Conservation (phyloP, 1,139 yeast genomes). For the Diutina scorzettiae region DNA sequence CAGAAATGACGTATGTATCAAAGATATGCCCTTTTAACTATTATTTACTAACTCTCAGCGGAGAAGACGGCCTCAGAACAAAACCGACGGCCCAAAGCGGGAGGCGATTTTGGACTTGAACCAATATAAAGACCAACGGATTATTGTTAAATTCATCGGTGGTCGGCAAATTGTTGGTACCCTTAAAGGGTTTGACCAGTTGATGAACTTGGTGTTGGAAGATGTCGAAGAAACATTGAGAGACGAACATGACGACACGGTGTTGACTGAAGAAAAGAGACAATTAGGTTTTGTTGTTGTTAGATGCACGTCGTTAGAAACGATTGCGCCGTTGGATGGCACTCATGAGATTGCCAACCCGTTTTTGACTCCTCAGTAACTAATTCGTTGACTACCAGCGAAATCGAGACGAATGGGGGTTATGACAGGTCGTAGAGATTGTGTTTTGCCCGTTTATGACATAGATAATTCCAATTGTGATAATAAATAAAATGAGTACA, state of each 20-base stretch:
- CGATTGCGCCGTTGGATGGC: slow-evolving; percentile 80
- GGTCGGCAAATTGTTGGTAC: slow-evolving; percentile 72
- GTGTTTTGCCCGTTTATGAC: no score
- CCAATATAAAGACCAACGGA: slow-evolving; percentile 60
- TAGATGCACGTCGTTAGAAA: slow-evolving; percentile 73
- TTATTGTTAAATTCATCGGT: slow-evolving; percentile 77
- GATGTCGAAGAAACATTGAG: slow-evolving; percentile 62
- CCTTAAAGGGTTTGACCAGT: slow-evolving; percentile 81
- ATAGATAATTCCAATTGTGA: no score
- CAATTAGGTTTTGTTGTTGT: slow-evolving; percentile 57
- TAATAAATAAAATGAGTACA: no score
- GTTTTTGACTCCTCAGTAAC: slow-evolving; percentile 15
- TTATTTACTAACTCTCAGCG: slow-evolving; percentile 7
- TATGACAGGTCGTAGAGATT: no score
- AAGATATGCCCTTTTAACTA: slow-evolving; percentile 6
- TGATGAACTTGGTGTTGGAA: slow-evolving; percentile 87
- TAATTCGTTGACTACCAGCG: no score
- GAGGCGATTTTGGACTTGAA: slow-evolving; percentile 82
- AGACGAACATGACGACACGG: slow-evolving; percentile 50
- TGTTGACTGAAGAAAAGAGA: slow-evolving; percentile 43
- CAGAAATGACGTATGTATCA: slow-evolving; percentile 12
- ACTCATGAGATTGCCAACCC: slow-evolving; percentile 71
- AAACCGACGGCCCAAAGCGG: slow-evolving; percentile 68
- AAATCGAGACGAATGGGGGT: no score
- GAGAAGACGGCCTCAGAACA: slow-evolving; percentile 19